These are phyloP conservation scores for Polyporus tsugae DNA, from an alignment of 1,284 basidiomycete species.

Conservation along the genomic window DNA sequence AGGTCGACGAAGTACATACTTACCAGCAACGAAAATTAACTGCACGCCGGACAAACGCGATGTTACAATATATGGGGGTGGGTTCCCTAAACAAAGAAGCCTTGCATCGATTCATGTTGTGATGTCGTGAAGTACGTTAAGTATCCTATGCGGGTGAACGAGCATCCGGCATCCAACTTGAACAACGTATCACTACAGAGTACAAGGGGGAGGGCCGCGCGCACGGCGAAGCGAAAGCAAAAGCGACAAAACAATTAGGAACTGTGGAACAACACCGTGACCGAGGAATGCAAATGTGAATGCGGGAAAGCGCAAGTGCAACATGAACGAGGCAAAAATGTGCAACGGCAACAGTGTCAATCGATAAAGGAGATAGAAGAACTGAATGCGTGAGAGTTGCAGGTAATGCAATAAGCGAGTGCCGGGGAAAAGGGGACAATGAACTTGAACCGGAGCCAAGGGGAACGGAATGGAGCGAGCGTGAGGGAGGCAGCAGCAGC, in stretches of 20 bases:
- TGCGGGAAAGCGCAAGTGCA: constrained; percentile 19
- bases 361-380: neutral
- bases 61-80: constrained; percentile 14
- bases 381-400: constrained; percentile 6
- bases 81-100: constrained; percentile 30
- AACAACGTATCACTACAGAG: constrained; percentile 15
- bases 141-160: neutral
- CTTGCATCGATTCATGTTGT: constrained; percentile 31
- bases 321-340: constrained; percentile 11
- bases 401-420: constrained; percentile 18
- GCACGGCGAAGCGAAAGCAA: constrained; percentile 35
- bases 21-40: neutral
- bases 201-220: constrained; percentile 27
- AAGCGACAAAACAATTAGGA: constrained; percentile 29
- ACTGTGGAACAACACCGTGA: constrained; percentile 27
- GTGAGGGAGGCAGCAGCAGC: constrained; percentile 10
- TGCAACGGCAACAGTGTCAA: constrained; percentile 12
- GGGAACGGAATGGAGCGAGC: constrained; percentile 28
- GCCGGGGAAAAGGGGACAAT: constrained; percentile 10
- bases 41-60: neutral
- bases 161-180: neutral
- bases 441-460: constrained; percentile 7
- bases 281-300: constrained; percentile 10
- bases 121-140: constrained; percentile 12
- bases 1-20: neutral